Percentiles rank a stretch among this genome's conserved stretches.
Conservation (phyloP, 2,329 filamentous ascomycete species). For the Arachnomyces sp. region DNA sequence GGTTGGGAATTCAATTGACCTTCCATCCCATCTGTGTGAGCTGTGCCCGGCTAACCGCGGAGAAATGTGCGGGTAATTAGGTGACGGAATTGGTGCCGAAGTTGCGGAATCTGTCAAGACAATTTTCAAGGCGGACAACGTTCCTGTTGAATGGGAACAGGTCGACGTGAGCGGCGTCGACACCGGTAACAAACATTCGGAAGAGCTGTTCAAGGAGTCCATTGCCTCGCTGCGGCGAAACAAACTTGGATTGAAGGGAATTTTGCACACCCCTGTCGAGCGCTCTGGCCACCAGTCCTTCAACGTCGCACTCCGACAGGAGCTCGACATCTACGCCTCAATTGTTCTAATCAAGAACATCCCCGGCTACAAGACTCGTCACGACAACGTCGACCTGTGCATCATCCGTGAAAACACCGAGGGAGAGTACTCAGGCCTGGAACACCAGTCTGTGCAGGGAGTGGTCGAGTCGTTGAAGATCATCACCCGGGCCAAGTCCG, state of each 20-base stretch:
- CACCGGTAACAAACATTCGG: constrained; percentile 74
- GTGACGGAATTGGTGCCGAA: constrained; percentile 95
- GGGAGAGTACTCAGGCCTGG: constrained; percentile 97
- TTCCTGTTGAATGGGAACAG: constrained; percentile 98
- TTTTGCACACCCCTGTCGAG: constrained; percentile 94
- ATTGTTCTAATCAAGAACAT: constrained; percentile 99
- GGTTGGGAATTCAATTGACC: not conserved
- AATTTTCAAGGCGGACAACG: constrained; percentile 99
- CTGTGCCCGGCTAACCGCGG: constrained; percentile 2
- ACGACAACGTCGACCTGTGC: constrained; percentile 95
- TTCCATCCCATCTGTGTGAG: constrained; percentile 5
- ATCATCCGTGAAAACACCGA: constrained; percentile 99
- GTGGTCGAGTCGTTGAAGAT: constrained; percentile 99
- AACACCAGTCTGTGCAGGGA: constrained; percentile 93
- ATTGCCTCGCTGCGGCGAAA: constrained; percentile 94
- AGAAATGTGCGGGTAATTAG: constrained; percentile 29
- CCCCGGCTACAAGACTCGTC: constrained; percentile 92
- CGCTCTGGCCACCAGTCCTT: constrained; percentile 97
- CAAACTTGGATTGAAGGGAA: constrained; percentile 98
- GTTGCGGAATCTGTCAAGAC: constrained; percentile 98
- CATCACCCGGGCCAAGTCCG: constrained; percentile 97
- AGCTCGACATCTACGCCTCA: constrained; percentile 98
- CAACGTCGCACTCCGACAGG: constrained; percentile 98
- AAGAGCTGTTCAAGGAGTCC: constrained; percentile 91
- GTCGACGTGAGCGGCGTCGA: constrained; percentile 90